Conservation (phyloP, 192 early-diverging fungal genomes). For the Backusella psychrophila region DNA sequence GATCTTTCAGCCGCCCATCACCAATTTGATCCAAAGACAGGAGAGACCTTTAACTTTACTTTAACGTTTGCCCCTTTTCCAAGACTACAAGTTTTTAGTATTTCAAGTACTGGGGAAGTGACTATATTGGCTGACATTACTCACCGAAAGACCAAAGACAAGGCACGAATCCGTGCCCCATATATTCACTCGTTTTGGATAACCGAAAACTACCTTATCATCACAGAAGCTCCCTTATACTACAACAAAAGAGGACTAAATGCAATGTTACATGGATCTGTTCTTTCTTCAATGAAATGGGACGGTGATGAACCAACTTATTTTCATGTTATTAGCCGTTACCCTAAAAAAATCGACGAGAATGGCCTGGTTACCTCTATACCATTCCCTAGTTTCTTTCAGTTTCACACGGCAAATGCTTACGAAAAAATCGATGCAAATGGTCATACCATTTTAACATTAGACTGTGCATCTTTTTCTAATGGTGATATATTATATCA, state of each 20-base stretch:
- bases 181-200: conserved; percentile 58
- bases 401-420: conserved; percentile 12
- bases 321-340: conserved; percentile 12
- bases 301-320: neutral
- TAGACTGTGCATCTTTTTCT: conserved; percentile 2
- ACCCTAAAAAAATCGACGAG: neutral
- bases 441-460: neutral
- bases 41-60: conserved; percentile 19
- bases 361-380: neutral
- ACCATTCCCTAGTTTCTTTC: conserved; percentile 1
- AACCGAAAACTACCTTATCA: conserved; percentile 56
- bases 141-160: conserved; percentile 7
- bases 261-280: neutral
- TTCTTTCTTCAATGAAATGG: conserved; percentile 7
- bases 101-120: neutral
- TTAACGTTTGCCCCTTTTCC: conserved; percentile 4
- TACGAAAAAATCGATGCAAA: neutral
- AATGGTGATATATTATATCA: conserved; percentile 9
- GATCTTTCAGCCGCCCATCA: conserved; percentile 29
- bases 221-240: conserved; percentile 48
- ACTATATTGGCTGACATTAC: conserved; percentile 19
- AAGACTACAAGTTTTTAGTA: conserved; percentile 15
- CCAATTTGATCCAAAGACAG: conserved; percentile 20
- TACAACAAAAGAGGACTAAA: conserved; percentile 16
- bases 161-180: conserved; percentile 16